These are phyloP conservation scores for Mollisiaceae sp. DNA, from an alignment of 2,329 filamentous ascomycete genomes.

Conservation along the genomic window DNA sequence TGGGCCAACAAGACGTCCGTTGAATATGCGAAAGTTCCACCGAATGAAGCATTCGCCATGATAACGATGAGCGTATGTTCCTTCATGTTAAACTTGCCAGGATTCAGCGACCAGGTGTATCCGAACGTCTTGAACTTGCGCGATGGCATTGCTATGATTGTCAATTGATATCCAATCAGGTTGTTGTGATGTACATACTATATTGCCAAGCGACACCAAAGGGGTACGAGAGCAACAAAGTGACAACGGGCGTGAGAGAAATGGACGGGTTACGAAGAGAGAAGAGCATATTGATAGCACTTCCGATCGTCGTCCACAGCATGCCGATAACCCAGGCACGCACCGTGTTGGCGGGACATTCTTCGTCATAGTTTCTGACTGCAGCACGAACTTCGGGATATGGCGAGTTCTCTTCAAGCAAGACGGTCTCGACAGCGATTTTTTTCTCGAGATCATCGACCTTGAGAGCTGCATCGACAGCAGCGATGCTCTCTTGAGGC, in stretches of 20 bases:
- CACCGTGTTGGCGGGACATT: conserved; percentile 3
- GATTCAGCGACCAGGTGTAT: conserved; percentile 52
- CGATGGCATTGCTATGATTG: conserved; percentile 21
- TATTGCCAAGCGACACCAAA: conserved; percentile 24
- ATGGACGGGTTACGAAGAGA: conserved; percentile 29
- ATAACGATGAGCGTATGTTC: conserved; percentile 72
- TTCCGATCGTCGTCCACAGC: conserved; percentile 11
- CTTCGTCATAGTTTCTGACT: conserved; percentile 62
- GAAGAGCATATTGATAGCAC: conserved; percentile 27
- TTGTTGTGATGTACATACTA: neutral
- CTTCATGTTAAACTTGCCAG: conserved; percentile 72
- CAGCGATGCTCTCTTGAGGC: conserved; percentile 11
- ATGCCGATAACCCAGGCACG: conserved; percentile 9
- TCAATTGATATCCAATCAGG: neutral
- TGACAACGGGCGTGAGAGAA: conserved; percentile 26
- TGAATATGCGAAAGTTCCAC: conserved; percentile 40
- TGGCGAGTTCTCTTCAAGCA: conserved; percentile 29
- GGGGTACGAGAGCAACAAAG: conserved; percentile 15
- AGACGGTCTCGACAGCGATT: conserved; percentile 13
- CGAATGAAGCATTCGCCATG: conserved; percentile 46
- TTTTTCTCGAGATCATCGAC: conserved; percentile 25
- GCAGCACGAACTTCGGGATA: conserved; percentile 50
- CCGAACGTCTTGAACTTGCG: conserved; percentile 47
- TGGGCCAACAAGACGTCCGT: conserved; percentile 77
- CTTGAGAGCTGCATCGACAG: conserved; percentile 18